A percentile compares a stretch with the other conserved stretches of the same genome.
These are phyloP conservation scores for Suhomyces sp. DNA, from an alignment of 805 yeast genomes.

Conservation along the genomic window DNA sequence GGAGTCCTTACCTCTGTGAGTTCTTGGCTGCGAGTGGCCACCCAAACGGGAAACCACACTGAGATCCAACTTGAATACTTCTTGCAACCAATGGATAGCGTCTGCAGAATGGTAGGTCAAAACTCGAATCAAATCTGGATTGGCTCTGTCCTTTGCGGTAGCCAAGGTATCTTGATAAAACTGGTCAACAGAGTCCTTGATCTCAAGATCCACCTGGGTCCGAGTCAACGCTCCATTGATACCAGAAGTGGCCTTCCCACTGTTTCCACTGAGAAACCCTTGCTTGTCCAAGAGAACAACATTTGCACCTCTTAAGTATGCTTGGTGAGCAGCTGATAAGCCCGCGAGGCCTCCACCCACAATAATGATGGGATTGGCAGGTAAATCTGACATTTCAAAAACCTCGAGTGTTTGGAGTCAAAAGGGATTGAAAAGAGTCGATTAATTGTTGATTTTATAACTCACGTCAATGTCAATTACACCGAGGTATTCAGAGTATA, in stretches of 20 bases:
- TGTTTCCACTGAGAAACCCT: constrained; percentile 61
- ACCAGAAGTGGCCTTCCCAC: constrained; percentile 67
- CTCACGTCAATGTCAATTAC: too few species aligned
- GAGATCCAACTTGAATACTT: constrained; percentile 59
- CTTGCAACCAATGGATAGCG: constrained; percentile 74
- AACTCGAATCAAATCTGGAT: constrained; percentile 56
- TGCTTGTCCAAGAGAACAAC: constrained; percentile 58
- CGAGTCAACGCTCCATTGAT: constrained; percentile 71
- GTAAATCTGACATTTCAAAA: constrained; percentile 84
- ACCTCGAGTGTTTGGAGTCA: constrained; percentile 90
- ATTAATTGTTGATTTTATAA: too few species aligned
- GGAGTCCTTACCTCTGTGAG: constrained; percentile 74
- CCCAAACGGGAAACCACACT: constrained; percentile 74
- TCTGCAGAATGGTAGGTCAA: constrained; percentile 60
- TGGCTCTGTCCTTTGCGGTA: constrained; percentile 64
- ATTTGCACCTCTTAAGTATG: constrained; percentile 51
- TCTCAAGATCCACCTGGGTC: constrained; percentile 50
- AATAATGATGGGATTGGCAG: constrained; percentile 45
- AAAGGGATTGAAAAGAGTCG: too few species aligned
- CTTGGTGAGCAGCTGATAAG: constrained; percentile 59
- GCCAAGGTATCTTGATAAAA: constrained; percentile 67
- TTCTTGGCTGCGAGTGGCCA: constrained; percentile 78
- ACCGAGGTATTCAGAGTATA: too few species aligned
- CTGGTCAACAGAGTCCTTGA: constrained; percentile 55
- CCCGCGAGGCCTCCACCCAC: constrained; percentile 72